These are phyloP conservation scores for Neoconidiobolus thromboides DNA, from an alignment of 371 early-diverging fungal genomes.

Conservation along the genomic window DNA sequence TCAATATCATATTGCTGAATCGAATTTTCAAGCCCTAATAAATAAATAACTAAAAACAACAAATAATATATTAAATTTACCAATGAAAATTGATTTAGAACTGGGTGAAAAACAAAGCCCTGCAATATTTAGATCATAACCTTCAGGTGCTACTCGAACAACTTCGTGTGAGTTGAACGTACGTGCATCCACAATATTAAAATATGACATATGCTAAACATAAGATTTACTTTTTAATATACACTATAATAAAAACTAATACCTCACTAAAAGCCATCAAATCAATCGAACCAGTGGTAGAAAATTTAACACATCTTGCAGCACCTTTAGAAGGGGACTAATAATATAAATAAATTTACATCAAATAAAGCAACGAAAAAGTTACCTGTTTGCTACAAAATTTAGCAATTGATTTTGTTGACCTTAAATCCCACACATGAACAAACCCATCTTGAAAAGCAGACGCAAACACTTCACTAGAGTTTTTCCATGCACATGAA, in stretches of 20 bases:
- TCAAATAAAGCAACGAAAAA: neutral
- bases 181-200: constrained; percentile 68
- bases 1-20: neutral
- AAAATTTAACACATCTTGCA: constrained; percentile 64
- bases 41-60: neutral
- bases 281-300: constrained; percentile 58
- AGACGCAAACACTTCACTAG: constrained; percentile 53
- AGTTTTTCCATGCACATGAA: constrained; percentile 61
- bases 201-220: constrained; percentile 49
- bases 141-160: constrained; percentile 24
- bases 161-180: constrained; percentile 53
- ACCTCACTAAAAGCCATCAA: constrained; percentile 62
- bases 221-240: neutral
- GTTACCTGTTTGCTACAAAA: constrained; percentile 22
- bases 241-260: neutral
- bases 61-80: constrained; percentile 17
- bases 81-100: constrained; percentile 56
- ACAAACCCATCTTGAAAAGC: constrained; percentile 68
- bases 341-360: neutral
- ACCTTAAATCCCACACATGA: constrained; percentile 55
- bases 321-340: constrained; percentile 54
- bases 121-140: constrained; percentile 51
- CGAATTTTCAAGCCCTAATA: neutral
- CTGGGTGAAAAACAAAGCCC: constrained; percentile 59
- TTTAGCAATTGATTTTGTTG: constrained; percentile 22